phyloP scores from a whole-genome alignment of 2,329 filamentous ascomycete species.

The Dissoconium aciculare region DNA sequence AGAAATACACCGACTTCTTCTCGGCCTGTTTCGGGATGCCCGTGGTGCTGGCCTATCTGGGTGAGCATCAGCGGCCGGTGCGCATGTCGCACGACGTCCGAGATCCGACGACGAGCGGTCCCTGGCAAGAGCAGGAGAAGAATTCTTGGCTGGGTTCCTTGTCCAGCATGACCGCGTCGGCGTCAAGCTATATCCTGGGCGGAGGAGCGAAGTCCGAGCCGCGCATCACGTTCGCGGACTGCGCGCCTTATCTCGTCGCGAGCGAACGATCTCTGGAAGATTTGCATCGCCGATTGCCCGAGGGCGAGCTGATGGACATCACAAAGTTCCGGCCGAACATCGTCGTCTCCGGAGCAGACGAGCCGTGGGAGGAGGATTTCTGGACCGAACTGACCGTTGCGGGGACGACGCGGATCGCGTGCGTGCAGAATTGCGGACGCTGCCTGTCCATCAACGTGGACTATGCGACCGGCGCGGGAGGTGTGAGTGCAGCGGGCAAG shows the following conservation, averaged over 20 bases:
- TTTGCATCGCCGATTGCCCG: conserved; percentile 36
- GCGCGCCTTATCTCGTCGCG: conserved; percentile 58
- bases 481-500: conserved; percentile 24
- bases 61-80: conserved; percentile 27
- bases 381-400: conserved; percentile 28
- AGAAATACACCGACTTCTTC: conserved; percentile 31
- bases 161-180: conserved; percentile 16
- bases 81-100: conserved; percentile 24
- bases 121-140: neutral
- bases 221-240: conserved; percentile 56
- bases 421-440: conserved; percentile 33
- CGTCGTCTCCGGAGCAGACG: conserved; percentile 27
- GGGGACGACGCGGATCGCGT: conserved; percentile 21
- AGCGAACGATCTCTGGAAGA: conserved; percentile 55
- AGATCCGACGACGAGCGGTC: neutral
- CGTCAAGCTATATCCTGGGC: neutral
- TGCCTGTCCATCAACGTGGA: conserved; percentile 36
- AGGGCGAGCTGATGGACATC: conserved; percentile 28
- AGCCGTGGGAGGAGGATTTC: conserved; percentile 33
- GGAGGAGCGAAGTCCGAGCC: conserved; percentile 7
- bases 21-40: conserved; percentile 30
- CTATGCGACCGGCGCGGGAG: conserved; percentile 30
- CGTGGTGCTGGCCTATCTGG: conserved; percentile 31
- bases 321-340: conserved; percentile 35
- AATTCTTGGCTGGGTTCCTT: conserved; percentile 4